These are phyloP conservation scores for Zygnema cylindricum DNA, from an alignment of 139 green algal genomes.

Conservation along the genomic window DNA sequence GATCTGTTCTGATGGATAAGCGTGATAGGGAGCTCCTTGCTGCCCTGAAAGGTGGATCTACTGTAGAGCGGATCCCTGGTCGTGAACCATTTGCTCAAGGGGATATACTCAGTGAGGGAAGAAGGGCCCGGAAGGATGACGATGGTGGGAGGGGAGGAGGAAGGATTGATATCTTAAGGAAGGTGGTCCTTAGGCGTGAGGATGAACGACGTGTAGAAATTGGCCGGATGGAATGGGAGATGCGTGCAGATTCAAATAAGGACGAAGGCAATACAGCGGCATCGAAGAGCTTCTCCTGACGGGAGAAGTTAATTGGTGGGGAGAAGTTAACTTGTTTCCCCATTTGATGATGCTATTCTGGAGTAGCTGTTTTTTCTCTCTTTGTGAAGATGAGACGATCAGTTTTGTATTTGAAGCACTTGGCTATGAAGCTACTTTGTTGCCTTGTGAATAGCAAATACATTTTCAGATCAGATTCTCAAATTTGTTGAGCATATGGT, in stretches of 20 bases:
- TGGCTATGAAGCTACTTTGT: no score
- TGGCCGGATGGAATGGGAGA: neutral
- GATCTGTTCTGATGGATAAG: constrained; percentile 32
- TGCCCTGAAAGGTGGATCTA: constrained; percentile 1
- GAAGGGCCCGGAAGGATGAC: neutral
- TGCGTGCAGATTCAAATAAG: neutral
- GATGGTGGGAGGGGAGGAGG: neutral
- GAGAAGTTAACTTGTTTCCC: no score
- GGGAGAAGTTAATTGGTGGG: neutral
- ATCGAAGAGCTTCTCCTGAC: neutral
- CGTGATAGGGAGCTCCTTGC: constrained; percentile 33
- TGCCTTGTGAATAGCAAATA: no score
- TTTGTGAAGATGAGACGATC: no score
- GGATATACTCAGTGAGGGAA: neutral
- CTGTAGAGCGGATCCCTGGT: neutral
- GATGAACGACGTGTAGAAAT: neutral
- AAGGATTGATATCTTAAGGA: neutral
- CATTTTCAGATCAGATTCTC: no score
- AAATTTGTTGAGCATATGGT: no score
- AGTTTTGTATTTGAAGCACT: no score
- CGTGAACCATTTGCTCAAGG: neutral
- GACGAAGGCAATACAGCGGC: neutral
- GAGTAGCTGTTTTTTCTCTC: no score
- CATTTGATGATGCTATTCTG: no score
- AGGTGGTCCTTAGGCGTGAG: neutral